These are phyloP conservation scores for Phyllosticta paracitricarpa DNA, from an alignment of 2,329 filamentous ascomycete genomes.

Conservation along the genomic window DNA sequence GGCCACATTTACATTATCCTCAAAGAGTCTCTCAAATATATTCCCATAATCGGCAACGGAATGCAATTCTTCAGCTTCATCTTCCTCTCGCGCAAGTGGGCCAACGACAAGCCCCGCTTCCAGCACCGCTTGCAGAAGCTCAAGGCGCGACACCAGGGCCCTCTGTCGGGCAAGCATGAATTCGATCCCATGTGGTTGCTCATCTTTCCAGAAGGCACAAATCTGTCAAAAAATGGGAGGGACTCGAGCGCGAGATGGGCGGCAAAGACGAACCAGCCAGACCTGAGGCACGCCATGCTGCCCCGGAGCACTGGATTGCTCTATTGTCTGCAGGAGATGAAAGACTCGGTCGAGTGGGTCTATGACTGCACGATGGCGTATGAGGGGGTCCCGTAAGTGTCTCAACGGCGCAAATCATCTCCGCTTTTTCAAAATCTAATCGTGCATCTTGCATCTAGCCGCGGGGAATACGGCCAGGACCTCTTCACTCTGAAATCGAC, in stretches of 20 bases:
- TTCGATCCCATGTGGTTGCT: constrained; percentile 81
- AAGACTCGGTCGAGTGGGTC: constrained; percentile 65
- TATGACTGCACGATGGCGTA: constrained; percentile 95
- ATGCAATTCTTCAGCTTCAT: constrained; percentile 87
- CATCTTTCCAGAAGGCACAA: constrained; percentile 81
- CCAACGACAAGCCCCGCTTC: constrained; percentile 64
- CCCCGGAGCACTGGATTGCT: constrained; percentile 72
- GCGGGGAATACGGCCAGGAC: constrained; percentile 65
- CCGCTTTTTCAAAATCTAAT: constrained; percentile 8
- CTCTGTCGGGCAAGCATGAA: constrained; percentile 34
- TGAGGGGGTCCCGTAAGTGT: constrained; percentile 77
- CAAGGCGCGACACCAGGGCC: constrained; percentile 36
- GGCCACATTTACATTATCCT: constrained; percentile 85
- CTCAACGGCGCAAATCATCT: background rate
- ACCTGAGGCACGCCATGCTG: constrained; percentile 61
- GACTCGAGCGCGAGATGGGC: constrained; percentile 64
- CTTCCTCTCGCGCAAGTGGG: constrained; percentile 88
- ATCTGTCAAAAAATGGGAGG: constrained; percentile 64
- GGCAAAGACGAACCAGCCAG: constrained; percentile 58
- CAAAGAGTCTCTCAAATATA: constrained; percentile 74
- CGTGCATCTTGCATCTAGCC: constrained; percentile 16
- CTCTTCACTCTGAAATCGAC: constrained; percentile 77
- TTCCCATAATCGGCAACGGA: constrained; percentile 70
- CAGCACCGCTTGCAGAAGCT: constrained; percentile 66
- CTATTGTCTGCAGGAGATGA: constrained; percentile 69